These are phyloP conservation scores for Cladophialophora immunda DNA, from an alignment of 2,329 filamentous ascomycete species.

Conservation along the genomic window DNA sequence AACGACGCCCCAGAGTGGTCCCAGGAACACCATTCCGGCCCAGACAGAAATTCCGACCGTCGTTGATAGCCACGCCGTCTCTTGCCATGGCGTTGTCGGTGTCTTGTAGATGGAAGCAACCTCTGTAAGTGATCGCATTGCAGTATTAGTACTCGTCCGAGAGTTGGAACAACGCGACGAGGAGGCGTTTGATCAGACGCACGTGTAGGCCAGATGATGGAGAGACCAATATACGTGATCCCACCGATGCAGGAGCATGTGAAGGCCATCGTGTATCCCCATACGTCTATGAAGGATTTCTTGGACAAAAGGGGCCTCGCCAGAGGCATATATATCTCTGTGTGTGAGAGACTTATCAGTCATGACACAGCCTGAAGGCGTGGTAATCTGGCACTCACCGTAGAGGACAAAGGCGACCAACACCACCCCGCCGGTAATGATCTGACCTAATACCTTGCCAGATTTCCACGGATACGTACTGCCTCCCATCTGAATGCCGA, in stretches of 20 bases:
- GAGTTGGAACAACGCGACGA: no score
- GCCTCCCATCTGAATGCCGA: slow-evolving; percentile 40
- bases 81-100: slow-evolving; percentile 15
- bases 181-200: no score
- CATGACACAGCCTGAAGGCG: no score
- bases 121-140: not conserved
- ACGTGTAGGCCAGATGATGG: slow-evolving; percentile 7
- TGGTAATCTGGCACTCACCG: not conserved
- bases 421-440: slow-evolving; percentile 41
- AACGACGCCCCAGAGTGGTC: slow-evolving; percentile 43
- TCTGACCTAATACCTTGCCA: slow-evolving; percentile 41
- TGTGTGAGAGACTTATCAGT: no score
- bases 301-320: slow-evolving; percentile 24
- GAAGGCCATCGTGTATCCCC: slow-evolving; percentile 11
- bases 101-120: slow-evolving; percentile 10
- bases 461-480: slow-evolving; percentile 35
- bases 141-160: not conserved
- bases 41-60: slow-evolving; percentile 45
- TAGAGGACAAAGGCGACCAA: slow-evolving; percentile 42
- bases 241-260: slow-evolving; percentile 8
- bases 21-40: slow-evolving; percentile 45
- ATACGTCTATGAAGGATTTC: slow-evolving; percentile 19
- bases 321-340: slow-evolving; percentile 16
- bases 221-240: not conserved
- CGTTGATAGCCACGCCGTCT: slow-evolving; percentile 19